Conservation (phyloP, 495 filamentous ascomycete species). For the Hypoxylon intermedium region DNA sequence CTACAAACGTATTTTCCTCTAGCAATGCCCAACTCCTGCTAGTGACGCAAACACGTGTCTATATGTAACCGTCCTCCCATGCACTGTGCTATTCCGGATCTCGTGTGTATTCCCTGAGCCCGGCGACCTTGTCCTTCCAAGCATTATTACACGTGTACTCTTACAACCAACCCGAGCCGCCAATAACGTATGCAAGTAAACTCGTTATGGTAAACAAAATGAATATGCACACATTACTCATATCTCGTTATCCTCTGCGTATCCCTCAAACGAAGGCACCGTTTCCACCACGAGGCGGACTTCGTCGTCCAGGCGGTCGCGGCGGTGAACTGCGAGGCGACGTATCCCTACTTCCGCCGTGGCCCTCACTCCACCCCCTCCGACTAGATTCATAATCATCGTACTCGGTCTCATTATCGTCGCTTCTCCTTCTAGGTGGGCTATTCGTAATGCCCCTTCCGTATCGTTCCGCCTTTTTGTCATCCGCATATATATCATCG, state of each 20-base stretch:
- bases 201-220: conserved; percentile 29
- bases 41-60: conserved; percentile 21
- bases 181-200: conserved; percentile 21
- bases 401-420: conserved; percentile 28
- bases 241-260: conserved; percentile 36
- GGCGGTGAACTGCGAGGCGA: conserved; percentile 31
- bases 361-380: conserved; percentile 34
- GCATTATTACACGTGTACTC: conserved; percentile 12
- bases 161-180: conserved; percentile 19
- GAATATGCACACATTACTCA: conserved; percentile 34
- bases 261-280: conserved; percentile 36
- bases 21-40: conserved; percentile 23
- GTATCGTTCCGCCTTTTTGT: conserved; percentile 46
- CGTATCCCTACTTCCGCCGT: conserved; percentile 25
- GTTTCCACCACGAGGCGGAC: conserved; percentile 30
- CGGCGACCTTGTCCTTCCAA: conserved; percentile 2
- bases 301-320: conserved; percentile 29
- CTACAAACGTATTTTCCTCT: conserved; percentile 22
- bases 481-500: conserved; percentile 42
- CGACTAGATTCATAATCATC: conserved; percentile 34
- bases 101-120: conserved; percentile 4
- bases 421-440: conserved; percentile 31
- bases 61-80: conserved; percentile 21
- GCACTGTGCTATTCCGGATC: conserved; percentile 5
- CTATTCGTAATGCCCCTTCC: conserved; percentile 52